phyloP scores from a whole-genome alignment of 768 basidiomycete genomes.

The Candolleomyces aberdarensis region DNA sequence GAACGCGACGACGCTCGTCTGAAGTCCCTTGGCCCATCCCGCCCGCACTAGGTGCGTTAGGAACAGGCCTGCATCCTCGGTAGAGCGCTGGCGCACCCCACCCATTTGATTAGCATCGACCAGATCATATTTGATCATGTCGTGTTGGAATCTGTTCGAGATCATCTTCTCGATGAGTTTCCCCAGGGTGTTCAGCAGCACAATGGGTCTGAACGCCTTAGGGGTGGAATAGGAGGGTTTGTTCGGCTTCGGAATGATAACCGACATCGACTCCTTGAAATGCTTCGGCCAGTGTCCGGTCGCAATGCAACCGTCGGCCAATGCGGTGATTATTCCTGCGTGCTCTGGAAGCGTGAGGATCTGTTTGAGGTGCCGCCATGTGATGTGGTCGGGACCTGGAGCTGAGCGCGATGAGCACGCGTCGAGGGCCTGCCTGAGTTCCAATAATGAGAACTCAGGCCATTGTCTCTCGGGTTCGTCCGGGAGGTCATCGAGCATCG shows the following conservation, averaged over 20 bases:
- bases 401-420: constrained; percentile 1
- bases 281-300: neutral
- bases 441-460: neutral
- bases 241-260: constrained; percentile 4
- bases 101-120: constrained; percentile 3
- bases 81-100: constrained; percentile 14
- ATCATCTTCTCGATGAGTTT: constrained; percentile 7
- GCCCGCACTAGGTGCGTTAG: constrained; percentile 16
- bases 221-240: constrained; percentile 9
- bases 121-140: neutral
- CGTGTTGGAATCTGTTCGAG: neutral
- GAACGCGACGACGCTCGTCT: constrained; percentile 13
- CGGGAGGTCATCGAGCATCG: neutral
- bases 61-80: constrained; percentile 17
- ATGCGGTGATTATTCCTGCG: no score
- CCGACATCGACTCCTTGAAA: no score
- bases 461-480: neutral
- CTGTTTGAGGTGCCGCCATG: neutral
- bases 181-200: constrained; percentile 7
- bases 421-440: neutral
- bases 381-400: constrained; percentile 8
- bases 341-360: no score
- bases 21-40: constrained; percentile 16
- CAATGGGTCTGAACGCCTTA: constrained; percentile 1
- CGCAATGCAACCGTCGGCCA: neutral